Evolutionary conservation across 352 stramenopile species (phyloP), one percentile per base, ranked within the genome.

Genomic region (Lagenidium giganteum): DNA sequence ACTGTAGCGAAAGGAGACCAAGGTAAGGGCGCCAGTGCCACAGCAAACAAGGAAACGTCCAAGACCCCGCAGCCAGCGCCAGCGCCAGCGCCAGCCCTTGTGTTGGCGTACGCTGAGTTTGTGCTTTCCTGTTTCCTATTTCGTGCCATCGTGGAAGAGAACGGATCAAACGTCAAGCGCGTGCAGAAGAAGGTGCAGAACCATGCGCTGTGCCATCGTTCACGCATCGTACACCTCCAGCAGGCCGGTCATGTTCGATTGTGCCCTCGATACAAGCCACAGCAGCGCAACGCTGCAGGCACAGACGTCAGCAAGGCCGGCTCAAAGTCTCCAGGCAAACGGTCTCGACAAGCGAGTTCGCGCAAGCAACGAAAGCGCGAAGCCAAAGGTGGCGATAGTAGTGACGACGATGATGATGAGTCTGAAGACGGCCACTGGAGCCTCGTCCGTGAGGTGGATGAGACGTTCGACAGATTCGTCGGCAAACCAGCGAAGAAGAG

Each of bases 181-280:
- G 32, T 51, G 37, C 56, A 67, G 39, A 22, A 42, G 11, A 39
- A 27, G 22, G n/a, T 25, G 14, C 51, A 60, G 27, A 83, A 70
- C 28, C 70, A 84, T 28, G 54, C 74, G 11, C 48, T 80, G 26
- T 52, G 32, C 5, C 78, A 90, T 42, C 63, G 53, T 1, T 79
- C 65, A 47, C 74, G 75, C 11, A 74, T 90, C 8, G 75, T 90
- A 14, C 72, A 87, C 23, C 62, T 90, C 2, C 78, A 90, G 28
- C 70, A 73, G 27, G 78, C 64, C 26, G 78, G 74, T 1, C 78
- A 90, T 47, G 72, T 87, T 13, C 65, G 78, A 8, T 61, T 90
- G 39, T 87, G 74, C 43, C 61, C 65, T 8, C n/a, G n/a, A n/a
- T n/a, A n/a, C n/a, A n/a, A n/a, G n/a, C n/a, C n/a, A n/a, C n/a